Evolutionary conservation across 2,329 filamentous ascomycete species (phyloP), one percentile per base, ranked within the genome.

Genomic region (Cephalotrichum gorgonifer): DNA sequence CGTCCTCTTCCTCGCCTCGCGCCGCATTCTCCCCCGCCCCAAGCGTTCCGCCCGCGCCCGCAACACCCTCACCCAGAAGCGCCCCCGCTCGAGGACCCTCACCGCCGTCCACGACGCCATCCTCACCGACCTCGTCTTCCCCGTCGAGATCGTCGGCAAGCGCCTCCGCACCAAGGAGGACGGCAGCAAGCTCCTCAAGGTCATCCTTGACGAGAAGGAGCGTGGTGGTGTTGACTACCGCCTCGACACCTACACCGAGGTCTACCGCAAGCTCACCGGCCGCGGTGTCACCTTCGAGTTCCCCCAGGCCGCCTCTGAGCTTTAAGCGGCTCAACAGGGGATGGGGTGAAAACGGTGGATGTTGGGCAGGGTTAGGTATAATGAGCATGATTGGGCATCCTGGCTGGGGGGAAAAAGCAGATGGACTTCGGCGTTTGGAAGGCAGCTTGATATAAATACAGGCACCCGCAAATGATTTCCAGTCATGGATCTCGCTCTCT

Each of bases 131-230:
- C 88, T 98, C 68, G 93, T 96, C 79, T 98, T 86, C 86, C 93
- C 93, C 68, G 93, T 98, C 68, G 93, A 98, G 86, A 98, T 98
- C 62, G 93, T 98, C 64, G 93, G 93, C 77, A 97, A 97, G 88
- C 89, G 93, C 69, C 76, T 90, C 72, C 87, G 93, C 74, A 97
- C 93, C 79, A 91, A 95, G 79, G 91, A 97, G 82, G 93, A 98
- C 75, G 89, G 89, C 73, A 85, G 80, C 85, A 97, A 97, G 87
- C 76, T 88, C 70, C 84, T 97, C 75, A 98, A 98, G 87, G 88
- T 98, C 71, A 81, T 98, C 69, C 84, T 98, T 54, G 93, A 98
- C 74, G 93, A 97, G 87, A 98, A 98, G 88, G 93, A 98, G 87
- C 88, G 90, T 65, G 91, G 90, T 67, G 89, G 90, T 72, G 91